These are phyloP conservation scores for Cryptococcus hybrid DNA, from an alignment of 1,284 basidiomycete species.

Conservation along the genomic window DNA sequence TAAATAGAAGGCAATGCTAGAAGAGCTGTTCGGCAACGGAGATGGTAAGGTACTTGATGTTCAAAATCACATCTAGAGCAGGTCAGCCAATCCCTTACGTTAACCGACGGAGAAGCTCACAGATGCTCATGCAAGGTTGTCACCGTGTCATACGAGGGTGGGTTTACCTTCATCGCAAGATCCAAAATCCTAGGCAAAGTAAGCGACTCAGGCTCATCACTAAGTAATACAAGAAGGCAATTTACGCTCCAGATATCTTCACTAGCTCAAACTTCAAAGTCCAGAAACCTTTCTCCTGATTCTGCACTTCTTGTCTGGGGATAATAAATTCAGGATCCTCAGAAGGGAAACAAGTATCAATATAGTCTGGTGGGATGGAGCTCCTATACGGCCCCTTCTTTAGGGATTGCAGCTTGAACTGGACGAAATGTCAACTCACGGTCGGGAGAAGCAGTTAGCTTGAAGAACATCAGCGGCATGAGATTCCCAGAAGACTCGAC, in stretches of 20 bases:
- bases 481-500: constrained; percentile 35
- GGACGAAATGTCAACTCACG: not conserved
- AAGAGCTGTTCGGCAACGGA: constrained; percentile 24
- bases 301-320: constrained; percentile 5
- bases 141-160: constrained; percentile 19
- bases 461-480: constrained; percentile 30
- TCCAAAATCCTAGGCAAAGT: constrained; percentile 7
- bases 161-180: constrained; percentile 16
- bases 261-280: constrained; percentile 30
- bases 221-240: not conserved
- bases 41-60: constrained; percentile 20
- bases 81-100: too few species aligned
- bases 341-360: constrained; percentile 31
- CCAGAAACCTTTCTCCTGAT: constrained; percentile 16
- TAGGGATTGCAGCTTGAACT: too few species aligned
- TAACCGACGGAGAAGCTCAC: too few species aligned
- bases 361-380: constrained; percentile 21
- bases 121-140: constrained; percentile 21
- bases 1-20: constrained; percentile 22
- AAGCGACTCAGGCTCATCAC: not conserved
- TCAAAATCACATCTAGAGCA: constrained; percentile 18
- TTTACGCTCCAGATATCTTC: constrained; percentile 19
- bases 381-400: not conserved
- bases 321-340: not conserved
- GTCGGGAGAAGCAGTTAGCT: constrained; percentile 38